phyloP scores from a whole-genome alignment of 2,329 filamentous ascomycete genomes.

The Teratosphaeria nubilosa region DNA sequence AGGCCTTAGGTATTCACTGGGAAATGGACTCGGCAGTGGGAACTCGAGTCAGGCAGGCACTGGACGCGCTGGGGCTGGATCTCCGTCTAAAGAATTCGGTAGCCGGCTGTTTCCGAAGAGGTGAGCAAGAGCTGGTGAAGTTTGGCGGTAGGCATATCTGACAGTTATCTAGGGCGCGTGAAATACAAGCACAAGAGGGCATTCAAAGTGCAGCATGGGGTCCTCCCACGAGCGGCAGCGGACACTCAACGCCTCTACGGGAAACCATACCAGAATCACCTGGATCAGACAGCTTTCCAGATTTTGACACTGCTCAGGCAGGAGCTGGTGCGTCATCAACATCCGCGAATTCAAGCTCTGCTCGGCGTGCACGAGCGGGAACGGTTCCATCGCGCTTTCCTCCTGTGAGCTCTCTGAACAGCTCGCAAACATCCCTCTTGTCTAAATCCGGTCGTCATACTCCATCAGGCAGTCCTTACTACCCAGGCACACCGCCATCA shows the following conservation, averaged over 20 bases:
- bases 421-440: slow-evolving; percentile 48
- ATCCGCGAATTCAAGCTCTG: slow-evolving; percentile 15
- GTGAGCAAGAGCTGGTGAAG: slow-evolving; percentile 41
- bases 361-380: slow-evolving; percentile 74
- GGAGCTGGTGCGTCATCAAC: slow-evolving; percentile 15
- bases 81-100: slow-evolving; percentile 86
- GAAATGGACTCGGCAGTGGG: slow-evolving; percentile 48
- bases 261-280: slow-evolving; percentile 97
- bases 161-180: slow-evolving; percentile 60
- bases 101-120: slow-evolving; percentile 83
- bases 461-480: slow-evolving; percentile 79
- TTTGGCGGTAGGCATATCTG: slow-evolving; percentile 1
- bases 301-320: slow-evolving; percentile 50
- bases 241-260: slow-evolving; percentile 88
- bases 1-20: slow-evolving; percentile 60
- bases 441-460: slow-evolving; percentile 76
- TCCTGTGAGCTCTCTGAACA: slow-evolving; percentile 55
- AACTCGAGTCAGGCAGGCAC: slow-evolving; percentile 40
- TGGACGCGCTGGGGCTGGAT: slow-evolving; percentile 76
- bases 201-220: slow-evolving; percentile 71
- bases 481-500: slow-evolving; percentile 44
- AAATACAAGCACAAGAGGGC: slow-evolving; percentile 95
- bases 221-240: slow-evolving; percentile 88
- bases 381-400: slow-evolving; percentile 95
- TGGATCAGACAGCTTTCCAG: slow-evolving; percentile 82